These are phyloP conservation scores for Solanum hybrid DNA, from an alignment of 305 asterid genomes.

Conservation along the genomic window DNA sequence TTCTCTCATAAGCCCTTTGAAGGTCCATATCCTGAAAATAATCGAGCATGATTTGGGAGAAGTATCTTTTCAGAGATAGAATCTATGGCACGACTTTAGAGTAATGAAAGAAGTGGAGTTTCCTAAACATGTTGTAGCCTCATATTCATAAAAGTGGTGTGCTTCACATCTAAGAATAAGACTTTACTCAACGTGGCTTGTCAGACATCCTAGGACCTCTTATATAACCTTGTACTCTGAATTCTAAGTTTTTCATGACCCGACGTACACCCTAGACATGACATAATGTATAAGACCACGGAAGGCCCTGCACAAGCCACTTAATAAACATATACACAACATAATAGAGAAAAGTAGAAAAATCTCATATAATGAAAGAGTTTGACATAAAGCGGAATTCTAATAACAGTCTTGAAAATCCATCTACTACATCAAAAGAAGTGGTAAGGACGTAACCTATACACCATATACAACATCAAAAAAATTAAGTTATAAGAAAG, in stretches of 20 bases:
- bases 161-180: background rate
- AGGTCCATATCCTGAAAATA: background rate
- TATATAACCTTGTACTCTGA: background rate
- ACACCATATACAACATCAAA: background rate
- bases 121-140: background rate
- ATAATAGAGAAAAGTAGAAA: background rate
- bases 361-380: background rate
- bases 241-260: background rate
- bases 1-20: background rate
- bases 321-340: background rate
- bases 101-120: background rate
- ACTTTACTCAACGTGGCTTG: background rate
- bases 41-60: background rate
- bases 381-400: background rate
- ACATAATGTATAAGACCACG: background rate
- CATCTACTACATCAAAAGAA: background rate
- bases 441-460: background rate
- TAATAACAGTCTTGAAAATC: background rate
- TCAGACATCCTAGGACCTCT: background rate
- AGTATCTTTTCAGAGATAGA: background rate
- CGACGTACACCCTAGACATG: background rate
- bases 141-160: background rate
- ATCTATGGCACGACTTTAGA: background rate
- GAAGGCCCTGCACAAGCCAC: background rate
- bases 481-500: background rate